A percentile compares a stretch with the other conserved stretches of the same genome.
Conservation (phyloP, 176 grass and related monocot genomes). For the Cenchrus purpureus region DNA sequence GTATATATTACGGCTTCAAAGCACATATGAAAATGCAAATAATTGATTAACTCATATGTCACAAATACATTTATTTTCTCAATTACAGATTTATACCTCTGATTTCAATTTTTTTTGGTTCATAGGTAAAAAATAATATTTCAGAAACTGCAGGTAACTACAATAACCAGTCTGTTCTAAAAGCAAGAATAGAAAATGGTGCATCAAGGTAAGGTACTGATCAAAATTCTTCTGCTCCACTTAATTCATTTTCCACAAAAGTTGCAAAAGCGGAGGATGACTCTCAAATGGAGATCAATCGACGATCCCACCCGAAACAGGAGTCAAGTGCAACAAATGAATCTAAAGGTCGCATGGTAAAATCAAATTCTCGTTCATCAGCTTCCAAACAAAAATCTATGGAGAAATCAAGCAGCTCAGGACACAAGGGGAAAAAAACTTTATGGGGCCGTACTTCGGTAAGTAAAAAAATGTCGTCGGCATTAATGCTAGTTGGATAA, state of each 20-base stretch:
- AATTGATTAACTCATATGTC: background rate
- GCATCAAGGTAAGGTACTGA: slow-evolving; percentile 19
- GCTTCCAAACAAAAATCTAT: slow-evolving; percentile 45
- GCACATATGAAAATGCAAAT: slow-evolving; percentile 25
- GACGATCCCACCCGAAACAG: slow-evolving; percentile 2
- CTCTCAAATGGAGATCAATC: slow-evolving; percentile 24
- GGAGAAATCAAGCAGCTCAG: slow-evolving; percentile 51
- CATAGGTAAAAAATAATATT: slow-evolving; percentile 6
- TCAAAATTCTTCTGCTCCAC: slow-evolving; percentile 33
- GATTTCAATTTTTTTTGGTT: slow-evolving; percentile 35
- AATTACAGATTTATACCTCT: slow-evolving; percentile 12
- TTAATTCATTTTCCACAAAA: slow-evolving; percentile 21
- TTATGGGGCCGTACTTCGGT: slow-evolving; percentile 95
- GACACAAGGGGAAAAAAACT: slow-evolving; percentile 48
- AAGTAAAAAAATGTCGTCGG: slow-evolving; percentile 45
- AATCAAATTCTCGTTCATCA: slow-evolving; percentile 45
- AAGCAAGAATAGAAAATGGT: slow-evolving; percentile 37
- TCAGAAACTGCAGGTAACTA: slow-evolving; percentile 36
- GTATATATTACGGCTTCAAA: background rate
- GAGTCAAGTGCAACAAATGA: slow-evolving; percentile 49
- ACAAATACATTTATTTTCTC: slow-evolving; percentile 31
- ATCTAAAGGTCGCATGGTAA: slow-evolving; percentile 45
- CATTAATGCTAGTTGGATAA: slow-evolving; percentile 33
- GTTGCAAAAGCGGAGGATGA: slow-evolving; percentile 7
- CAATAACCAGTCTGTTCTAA: slow-evolving; percentile 36